Evolutionary conservation across 371 early-diverging fungal species (phyloP), one percentile per base, ranked within the genome.

Genomic region (Mucor mucedo): DNA sequence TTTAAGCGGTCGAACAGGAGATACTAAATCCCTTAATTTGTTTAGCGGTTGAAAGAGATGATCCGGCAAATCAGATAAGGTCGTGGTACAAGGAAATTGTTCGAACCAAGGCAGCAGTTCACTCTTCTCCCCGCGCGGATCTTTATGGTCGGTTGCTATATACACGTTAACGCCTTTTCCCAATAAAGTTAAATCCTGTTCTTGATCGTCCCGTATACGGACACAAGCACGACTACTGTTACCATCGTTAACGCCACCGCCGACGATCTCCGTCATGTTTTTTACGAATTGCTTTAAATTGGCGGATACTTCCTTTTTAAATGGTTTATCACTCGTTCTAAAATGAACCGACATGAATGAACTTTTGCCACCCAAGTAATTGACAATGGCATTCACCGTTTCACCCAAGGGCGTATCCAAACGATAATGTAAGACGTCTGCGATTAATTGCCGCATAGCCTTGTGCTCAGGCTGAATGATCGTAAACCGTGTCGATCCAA

Each of bases 91-190:
- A 29, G 82, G 77, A 52, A 70, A 77, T 30, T 58, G 45, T 27
- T 70, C 41, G 54, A 76, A 78, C 75, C 75, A 71, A 14, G 77
- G 73, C 49, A 60, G 33, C 6, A 77, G 35, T 38, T 33, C 49
- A 50, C 72, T 77, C 0, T 42, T 14, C 13, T 52, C 7, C 7
- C 57, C 61, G 11, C 74, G 66, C 10, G 82, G 79, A 27, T 75
- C 40, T 30, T 49, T 66, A 55, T 75, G 66, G 32, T 81, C 82
- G 5, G 82, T 81, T 2, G 82, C 82, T 29, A 81, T 66, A 33
- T 75, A 81, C 0, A 68, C 52, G 2, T 49, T 49, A 3, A 48
- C 52, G 4, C 38, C n/a, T 13, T 33, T 59, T 6, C 41, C 49
- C 9, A 47, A 29, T 14, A 14, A 30, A 8, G 10, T 7, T 28